phyloP scores from a whole-genome alignment of 169 alveolate genomes.

The Blepharisma undulans region DNA sequence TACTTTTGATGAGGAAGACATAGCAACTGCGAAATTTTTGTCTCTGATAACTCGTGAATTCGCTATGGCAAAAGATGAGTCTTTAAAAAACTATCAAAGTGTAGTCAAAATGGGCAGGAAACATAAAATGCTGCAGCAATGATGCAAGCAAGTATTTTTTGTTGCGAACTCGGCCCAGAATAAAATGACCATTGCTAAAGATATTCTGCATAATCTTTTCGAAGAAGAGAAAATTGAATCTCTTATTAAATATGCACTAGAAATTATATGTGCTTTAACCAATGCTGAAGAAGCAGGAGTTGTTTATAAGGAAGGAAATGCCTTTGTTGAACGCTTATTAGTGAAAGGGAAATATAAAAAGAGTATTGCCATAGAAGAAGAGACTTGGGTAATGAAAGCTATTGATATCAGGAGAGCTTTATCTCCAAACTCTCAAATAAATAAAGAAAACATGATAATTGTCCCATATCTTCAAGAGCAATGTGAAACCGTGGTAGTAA shows the following conservation, averaged over 20 bases:
- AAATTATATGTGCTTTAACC: conserved; percentile 1
- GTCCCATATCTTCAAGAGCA: neutral
- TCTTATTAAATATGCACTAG: neutral
- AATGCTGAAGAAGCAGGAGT: conserved; percentile 14
- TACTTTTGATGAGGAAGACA: neutral
- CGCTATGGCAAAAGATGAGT: neutral
- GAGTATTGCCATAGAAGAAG: neutral
- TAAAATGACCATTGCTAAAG: conserved; percentile 1
- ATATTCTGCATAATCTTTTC: neutral
- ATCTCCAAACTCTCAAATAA: neutral
- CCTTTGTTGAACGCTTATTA: neutral
- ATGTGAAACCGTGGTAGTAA: neutral
- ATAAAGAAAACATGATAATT: conserved; percentile 17
- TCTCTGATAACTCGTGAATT: neutral
- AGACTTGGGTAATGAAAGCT: neutral
- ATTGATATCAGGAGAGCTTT: neutral
- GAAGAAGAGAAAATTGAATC: conserved; percentile 8
- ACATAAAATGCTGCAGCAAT: conserved; percentile 34
- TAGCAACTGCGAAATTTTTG: neutral
- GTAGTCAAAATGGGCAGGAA: neutral
- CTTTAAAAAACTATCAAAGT: neutral
- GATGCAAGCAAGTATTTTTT: conserved; percentile 25
- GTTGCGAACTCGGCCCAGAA: conserved; percentile 27
- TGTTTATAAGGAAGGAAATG: neutral
- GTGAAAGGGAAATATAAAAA: neutral